Conservation (phyloP, 345 rosid species). For the Euphorbia pulcherrima region DNA sequence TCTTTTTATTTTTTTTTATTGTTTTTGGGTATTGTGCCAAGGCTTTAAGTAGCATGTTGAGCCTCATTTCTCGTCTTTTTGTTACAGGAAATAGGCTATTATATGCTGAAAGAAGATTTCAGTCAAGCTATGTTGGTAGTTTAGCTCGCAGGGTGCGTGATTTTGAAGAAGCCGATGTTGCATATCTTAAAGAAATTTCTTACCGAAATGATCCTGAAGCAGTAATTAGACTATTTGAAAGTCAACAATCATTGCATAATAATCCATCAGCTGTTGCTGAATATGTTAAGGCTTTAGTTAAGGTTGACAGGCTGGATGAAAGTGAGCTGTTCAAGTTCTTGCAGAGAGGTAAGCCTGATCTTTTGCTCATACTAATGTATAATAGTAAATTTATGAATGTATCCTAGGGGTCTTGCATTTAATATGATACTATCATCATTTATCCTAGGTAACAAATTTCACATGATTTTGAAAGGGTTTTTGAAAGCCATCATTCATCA, state of each 20-base stretch:
- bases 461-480: not conserved
- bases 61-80: not conserved
- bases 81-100: constrained; percentile 31
- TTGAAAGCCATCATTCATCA: not conserved
- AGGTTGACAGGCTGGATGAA: constrained; percentile 78
- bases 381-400: not conserved
- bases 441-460: not conserved
- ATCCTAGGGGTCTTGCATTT: not conserved
- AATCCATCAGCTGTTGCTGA: constrained; percentile 67
- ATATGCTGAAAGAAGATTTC: constrained; percentile 42
- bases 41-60: not conserved
- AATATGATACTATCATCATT: not conserved
- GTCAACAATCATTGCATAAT: constrained; percentile 64
- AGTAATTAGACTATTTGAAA: constrained; percentile 75
- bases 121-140: constrained; percentile 67
- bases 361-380: not conserved
- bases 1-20: not conserved
- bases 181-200: constrained; percentile 67
- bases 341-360: constrained; percentile 63
- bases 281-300: constrained; percentile 83
- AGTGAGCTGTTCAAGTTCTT: constrained; percentile 73
- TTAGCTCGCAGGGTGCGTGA: constrained; percentile 79
- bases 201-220: constrained; percentile 84
- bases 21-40: not conserved
- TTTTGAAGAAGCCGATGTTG: constrained; percentile 61